Base-by-base conservation (phyloP, 1,284 basidiomycete genomes). In the Afroboletus lepidellus region DNA sequence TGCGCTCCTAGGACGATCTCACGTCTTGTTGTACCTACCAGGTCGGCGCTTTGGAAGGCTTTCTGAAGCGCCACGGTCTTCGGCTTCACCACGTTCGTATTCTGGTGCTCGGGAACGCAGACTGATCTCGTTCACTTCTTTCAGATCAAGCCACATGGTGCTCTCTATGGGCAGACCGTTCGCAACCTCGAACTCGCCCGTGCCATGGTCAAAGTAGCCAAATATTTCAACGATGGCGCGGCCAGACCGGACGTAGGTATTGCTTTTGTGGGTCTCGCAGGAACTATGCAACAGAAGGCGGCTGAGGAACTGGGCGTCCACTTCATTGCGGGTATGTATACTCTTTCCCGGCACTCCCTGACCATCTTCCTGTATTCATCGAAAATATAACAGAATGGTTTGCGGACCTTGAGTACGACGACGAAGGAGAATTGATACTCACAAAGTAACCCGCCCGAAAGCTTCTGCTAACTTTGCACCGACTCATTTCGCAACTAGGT, bases 21-120 rank as follows among this genome's bases (percentile, higher is more conserved):
- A 71, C 70, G 8, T 73, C 78, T 21, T 83, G 81, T 59, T 78
- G 85, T 53, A 73, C 80, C 3, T 84, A 84, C 59, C 84, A 85
- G 69, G 77, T 83, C 25, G 83, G 83, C 15, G 82, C 84, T 0
- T 65, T 85, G 5, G 66, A 59, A 3, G 83, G 79, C 0, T 85
- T 85, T 59, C 67, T 86, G 48, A 77, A 72, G 37, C 64, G 72
- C 0, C 72, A 84, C 53, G 74, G 69, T 1, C 55, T 84, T 13
- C 60, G 64, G 4, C 63, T 84, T 34, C 77, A 83, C 57, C 83
- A 85, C 51, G 75, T 79, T 51, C 6, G 76, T 69, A 15, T 9
- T 12, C 11, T 11, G 5, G 6, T 46, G 15, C 12, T 41, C 0
- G 8, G 15, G 27, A 33, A 42, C 2, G 8, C 3, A 12, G 1